These are phyloP conservation scores for Ormosia semicastrata DNA, from an alignment of 306 rosid species.

Conservation along the genomic window DNA sequence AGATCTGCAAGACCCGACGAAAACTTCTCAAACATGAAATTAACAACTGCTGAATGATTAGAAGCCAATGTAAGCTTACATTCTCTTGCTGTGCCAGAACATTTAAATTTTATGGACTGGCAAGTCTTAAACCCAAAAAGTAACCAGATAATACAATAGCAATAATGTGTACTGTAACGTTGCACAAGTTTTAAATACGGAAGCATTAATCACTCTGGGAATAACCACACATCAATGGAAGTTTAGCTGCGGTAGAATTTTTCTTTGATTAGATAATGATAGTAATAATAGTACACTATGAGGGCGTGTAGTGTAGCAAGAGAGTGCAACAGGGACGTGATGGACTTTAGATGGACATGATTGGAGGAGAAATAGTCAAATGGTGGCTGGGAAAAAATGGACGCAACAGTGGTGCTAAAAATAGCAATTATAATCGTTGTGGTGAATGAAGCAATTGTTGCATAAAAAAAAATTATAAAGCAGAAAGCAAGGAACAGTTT, in stretches of 20 bases:
- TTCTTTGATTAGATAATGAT: background rate
- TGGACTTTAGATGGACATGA: background rate
- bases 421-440: background rate
- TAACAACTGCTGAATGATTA: background rate
- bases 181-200: background rate
- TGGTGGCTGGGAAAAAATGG: background rate
- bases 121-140: background rate
- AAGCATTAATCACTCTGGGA: background rate
- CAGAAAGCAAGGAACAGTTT: background rate
- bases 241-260: background rate
- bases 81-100: slow-evolving; percentile 1
- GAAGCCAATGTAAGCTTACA: slow-evolving; percentile 1
- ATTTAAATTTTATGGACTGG: background rate
- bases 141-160: background rate
- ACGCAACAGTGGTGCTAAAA: background rate
- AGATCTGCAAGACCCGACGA: slow-evolving; percentile 55
- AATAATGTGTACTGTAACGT: background rate
- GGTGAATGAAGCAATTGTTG: background rate
- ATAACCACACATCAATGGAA: background rate
- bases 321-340: background rate
- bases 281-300: background rate
- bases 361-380: background rate
- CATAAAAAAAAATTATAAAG: background rate
- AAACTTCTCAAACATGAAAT: slow-evolving; percentile 20
- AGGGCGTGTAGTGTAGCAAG: background rate